Evolutionary conservation across 805 yeast species (phyloP), one percentile per base, ranked within the genome.

Genomic region (Schwanniomyces polymorphus): DNA sequence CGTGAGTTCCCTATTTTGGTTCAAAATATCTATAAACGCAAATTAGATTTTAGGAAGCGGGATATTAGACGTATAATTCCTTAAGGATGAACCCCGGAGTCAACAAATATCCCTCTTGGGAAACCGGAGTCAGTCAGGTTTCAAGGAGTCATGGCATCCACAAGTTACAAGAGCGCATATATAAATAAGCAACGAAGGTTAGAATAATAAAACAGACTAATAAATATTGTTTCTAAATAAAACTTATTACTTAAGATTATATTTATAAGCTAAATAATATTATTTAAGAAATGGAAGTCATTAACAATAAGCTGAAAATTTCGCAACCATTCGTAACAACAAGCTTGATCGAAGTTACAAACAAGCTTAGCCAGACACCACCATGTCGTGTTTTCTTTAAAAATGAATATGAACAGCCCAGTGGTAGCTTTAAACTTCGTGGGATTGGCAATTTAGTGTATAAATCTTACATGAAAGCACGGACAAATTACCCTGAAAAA

Each of bases 401-500:
- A 52, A 73, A 76, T 49, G 84, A 80, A 52, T 71, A 67, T 45
- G 72, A 75, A 25, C 84, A 80, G 54, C 84, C 84, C 9, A 71
- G 81, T 23, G 83, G 83, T 0, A 73, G 80, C 44, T 80, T 80
- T 61, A 80, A 80, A 58, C 66, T 79, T 27, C 67, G 84, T 50
- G 84, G 84, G 0, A 70, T 80, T 26, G 82, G 84, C 7, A 59
- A 76, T 49, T 64, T 78, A 42, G 72, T 80, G 29, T 54, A 60
- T n/a, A 57, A 60, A 18, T 63, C 67, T 14, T 58, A 72, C 0
- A 54, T 53, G 2, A 52, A 55, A 16, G 69, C 69, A 2, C 27
- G 28, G 17, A 37, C 25, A 37, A 35, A 33, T 11, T 12, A 27
- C 4, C 57, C 63, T 4, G 51, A 56, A 12, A 63, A 65, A 39